Base-by-base conservation (phyloP, 306 rosid species). In the Fragaria vesca region DNA sequence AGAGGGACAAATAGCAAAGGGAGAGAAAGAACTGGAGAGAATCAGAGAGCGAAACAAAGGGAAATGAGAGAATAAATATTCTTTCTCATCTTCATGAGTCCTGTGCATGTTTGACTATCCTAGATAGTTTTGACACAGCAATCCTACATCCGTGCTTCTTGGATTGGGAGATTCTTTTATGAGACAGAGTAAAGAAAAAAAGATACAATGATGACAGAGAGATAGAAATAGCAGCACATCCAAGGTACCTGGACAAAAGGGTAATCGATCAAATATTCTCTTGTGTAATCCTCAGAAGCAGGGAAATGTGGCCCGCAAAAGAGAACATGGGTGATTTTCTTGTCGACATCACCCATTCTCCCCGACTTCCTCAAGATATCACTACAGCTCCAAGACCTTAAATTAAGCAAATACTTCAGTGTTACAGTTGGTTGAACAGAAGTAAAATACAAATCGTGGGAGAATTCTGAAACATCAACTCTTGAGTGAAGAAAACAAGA, bases 251-350 rank as follows among this genome's bases (percentile, higher is more conserved):
- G 90, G 79, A 94, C 67, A 69, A 13, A 75, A 32, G 96, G 81
- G 71, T 88, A 87, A 12, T 84, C 80, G 45, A 82, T 83, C 89
- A 94, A 78, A 84, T 91, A 94, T 54, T 90, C 80, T 43, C 75
- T 20, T 1, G 98, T 90, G 77, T 90, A 91, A 34, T 73, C 86
- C 43, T 91, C 86, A 40, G 97, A 90, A 84, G 88, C 83, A 30
- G 93, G 79, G 66, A 91, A 91, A 5, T 83, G 79, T 11, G 87
- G 75, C 46, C 98, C 97, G 71, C 98, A 93, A 76, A 93, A 91
- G 68, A 93, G 81, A 79, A 93, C 93, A 58, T 81, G 89, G 24
- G 93, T 91, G 34, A 80, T 74, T n/a, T 45, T 51, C 52, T 68
- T 73, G 48, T 82, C 82, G 42, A 80, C 58, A 11, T 81, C 73